Percentiles rank a stretch among this genome's conserved stretches.
phyloP scores from a whole-genome alignment of 768 basidiomycete species.

The Ephemerocybe angulata region DNA sequence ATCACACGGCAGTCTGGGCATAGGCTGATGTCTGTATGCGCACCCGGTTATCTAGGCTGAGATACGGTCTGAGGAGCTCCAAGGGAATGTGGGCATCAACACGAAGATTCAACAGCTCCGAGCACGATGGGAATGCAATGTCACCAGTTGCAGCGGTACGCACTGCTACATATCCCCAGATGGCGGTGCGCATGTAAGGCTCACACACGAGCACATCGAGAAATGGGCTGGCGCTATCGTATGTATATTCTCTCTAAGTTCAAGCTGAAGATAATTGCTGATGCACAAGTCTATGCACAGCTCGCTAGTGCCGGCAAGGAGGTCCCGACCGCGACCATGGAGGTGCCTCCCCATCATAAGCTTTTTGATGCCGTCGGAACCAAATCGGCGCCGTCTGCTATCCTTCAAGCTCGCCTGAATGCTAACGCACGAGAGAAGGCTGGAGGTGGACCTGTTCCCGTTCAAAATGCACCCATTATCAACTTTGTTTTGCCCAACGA shows the following conservation, averaged over 20 bases:
- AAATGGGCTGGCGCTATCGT: constrained; percentile 18
- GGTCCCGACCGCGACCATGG: constrained; percentile 6
- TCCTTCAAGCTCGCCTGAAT: constrained; percentile 16
- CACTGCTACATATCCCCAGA: constrained; percentile 13
- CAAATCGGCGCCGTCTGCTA: constrained; percentile 12
- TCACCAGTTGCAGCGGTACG: constrained; percentile 8
- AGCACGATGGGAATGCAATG: constrained; percentile 12
- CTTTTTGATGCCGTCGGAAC: constrained; percentile 14
- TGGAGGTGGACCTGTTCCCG: neutral
- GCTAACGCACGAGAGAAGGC: constrained; percentile 11
- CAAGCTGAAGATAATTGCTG: neutral
- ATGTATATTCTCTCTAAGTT: neutral
- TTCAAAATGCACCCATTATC: neutral
- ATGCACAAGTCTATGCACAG: neutral
- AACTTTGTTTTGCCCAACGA: neutral
- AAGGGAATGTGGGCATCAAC: constrained; percentile 8
- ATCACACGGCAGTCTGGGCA: no score
- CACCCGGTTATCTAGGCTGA: neutral
- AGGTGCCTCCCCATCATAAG: constrained; percentile 13
- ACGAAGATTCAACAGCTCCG: constrained; percentile 4
- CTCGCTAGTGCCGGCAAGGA: neutral
- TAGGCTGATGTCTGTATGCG: neutral
- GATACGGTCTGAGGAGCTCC: constrained; percentile 3
- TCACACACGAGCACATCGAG: constrained; percentile 14
- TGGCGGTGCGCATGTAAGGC: constrained; percentile 8